Base-by-base conservation (phyloP, 306 rosid genomes). In the Styphnolobium japonicum region DNA sequence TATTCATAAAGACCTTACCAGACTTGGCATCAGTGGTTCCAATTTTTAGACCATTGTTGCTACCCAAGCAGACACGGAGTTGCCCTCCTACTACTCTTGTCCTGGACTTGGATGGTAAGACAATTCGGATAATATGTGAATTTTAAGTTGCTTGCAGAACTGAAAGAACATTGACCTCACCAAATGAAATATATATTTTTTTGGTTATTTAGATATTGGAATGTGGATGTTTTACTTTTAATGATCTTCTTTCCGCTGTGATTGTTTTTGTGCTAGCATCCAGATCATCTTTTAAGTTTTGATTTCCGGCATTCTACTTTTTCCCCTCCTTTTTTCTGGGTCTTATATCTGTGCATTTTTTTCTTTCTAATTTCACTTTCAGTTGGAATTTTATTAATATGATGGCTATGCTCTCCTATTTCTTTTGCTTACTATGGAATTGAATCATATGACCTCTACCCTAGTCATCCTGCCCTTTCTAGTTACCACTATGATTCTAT, bases 1-100 rank as follows among this genome's bases (percentile, higher is more conserved):
- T 96, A 49, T 96, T 96, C 88, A 96, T 96, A 78, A 93, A 96
- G 90, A 89, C 91, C 81, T 89, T 96, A 74, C 99, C 99, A 11
- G 97, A 88, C 70, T 89, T 96, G 81, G 86, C 94, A 52, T 76
- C 89, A 0, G 97, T 96, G 53, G 99, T 96, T 82, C 99, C 99
- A 53, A 93, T 96, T 67, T 93, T 89, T 83, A 94, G 99, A 80
- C 91, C 81, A 8, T 45, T 91, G 87, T 87, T 96, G 82, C 90
- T 96, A 67, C 99, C 99, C 46, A 96, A 90, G 85, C 97, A 96
- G 85, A 96, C 99, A 29, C 93, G 99, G 87, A 93, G 99, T 82
- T 96, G 99, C 71, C 98, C 99, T 51, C 87, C 97, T 37, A 96
- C 91, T 31, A 89, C 94, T 71, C 99, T 96, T 67, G 98, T 93